Evolutionary conservation across 257 asterid genomes (phyloP).

Genomic region (Fraxinus anomala): DNA sequence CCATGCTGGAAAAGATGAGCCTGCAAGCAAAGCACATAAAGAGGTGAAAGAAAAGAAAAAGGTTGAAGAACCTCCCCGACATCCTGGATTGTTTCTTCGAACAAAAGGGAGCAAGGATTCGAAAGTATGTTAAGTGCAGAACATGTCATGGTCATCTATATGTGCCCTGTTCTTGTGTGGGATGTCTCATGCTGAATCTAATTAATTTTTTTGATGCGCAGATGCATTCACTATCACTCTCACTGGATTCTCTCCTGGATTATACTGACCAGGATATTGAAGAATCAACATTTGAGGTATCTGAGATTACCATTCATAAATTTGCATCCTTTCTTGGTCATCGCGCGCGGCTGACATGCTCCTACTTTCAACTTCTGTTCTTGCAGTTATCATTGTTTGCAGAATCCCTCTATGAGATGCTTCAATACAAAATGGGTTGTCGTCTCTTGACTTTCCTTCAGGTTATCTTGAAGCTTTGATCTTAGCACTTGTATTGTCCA

Average conservation of each 20-base stretch:
- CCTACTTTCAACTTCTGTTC: conserved; percentile 2
- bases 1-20: conserved; percentile 40
- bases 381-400: conserved; percentile 88
- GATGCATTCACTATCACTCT: conserved; percentile 81
- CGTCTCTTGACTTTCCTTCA: conserved; percentile 82
- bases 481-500: background rate
- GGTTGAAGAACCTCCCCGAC: conserved; percentile 76
- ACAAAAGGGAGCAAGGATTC: conserved; percentile 67
- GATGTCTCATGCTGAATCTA: conserved; percentile 14
- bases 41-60: conserved; percentile 56
- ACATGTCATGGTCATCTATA: background rate
- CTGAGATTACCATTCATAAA: conserved; percentile 7
- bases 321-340: conserved; percentile 13
- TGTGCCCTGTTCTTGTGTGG: conserved; percentile 3
- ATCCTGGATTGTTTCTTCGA: conserved; percentile 86
- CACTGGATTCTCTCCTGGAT: conserved; percentile 93
- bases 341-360: conserved; percentile 8
- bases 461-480: conserved; percentile 50
- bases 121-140: conserved; percentile 54
- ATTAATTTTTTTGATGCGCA: conserved; percentile 34
- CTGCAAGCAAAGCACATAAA: conserved; percentile 47
- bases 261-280: conserved; percentile 77
- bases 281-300: conserved; percentile 89
- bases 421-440: conserved; percentile 87
- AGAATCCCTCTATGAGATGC: conserved; percentile 89